A percentile compares a stretch with the other conserved stretches of the same genome.
Evolutionary conservation across 805 yeast species (phyloP).

Genomic region (Teunomyces cretensis): DNA sequence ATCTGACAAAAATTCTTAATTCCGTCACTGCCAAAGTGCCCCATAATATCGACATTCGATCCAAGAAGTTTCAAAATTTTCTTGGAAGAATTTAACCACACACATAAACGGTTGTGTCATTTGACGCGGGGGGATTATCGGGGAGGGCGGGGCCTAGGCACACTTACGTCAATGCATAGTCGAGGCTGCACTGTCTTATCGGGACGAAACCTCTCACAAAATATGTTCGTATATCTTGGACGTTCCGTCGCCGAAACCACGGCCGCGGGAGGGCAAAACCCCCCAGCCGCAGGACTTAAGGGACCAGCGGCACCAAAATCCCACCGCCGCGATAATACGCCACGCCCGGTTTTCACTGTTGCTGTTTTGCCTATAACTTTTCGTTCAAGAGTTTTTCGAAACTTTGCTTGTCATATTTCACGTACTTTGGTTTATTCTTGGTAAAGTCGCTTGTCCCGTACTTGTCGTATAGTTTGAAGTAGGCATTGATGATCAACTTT

Average conservation of each 20-base stretch:
- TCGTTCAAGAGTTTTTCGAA: constrained; percentile 32
- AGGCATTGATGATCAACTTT: constrained; percentile 74
- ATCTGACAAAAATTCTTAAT: too few relatives aligned
- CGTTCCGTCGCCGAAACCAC: too few relatives aligned
- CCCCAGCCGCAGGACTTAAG: too few relatives aligned
- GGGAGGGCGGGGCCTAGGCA: background rate
- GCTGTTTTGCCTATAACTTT: constrained; percentile 5
- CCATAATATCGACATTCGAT: background rate
- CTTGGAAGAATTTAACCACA: background rate
- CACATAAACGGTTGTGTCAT: constrained; percentile 1
- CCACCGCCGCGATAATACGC: too few relatives aligned
- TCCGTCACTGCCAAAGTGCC: too few relatives aligned
- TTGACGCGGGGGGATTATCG: background rate
- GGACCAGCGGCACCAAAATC: too few relatives aligned
- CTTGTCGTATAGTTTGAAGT: constrained; percentile 80
- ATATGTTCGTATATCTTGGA: too few relatives aligned
- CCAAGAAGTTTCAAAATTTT: background rate
- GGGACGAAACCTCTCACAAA: background rate
- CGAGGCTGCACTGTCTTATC: background rate
- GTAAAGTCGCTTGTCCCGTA: constrained; percentile 68
- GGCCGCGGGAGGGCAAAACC: too few relatives aligned
- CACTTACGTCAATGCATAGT: background rate
- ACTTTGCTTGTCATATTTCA: constrained; percentile 58
- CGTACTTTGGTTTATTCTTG: constrained; percentile 67
- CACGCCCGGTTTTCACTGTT: too few relatives aligned